A percentile compares a stretch with the other conserved stretches of the same genome.
Evolutionary conservation across 2,329 filamentous ascomycete genomes (phyloP).

Genomic region (Hypoxylon sp.): DNA sequence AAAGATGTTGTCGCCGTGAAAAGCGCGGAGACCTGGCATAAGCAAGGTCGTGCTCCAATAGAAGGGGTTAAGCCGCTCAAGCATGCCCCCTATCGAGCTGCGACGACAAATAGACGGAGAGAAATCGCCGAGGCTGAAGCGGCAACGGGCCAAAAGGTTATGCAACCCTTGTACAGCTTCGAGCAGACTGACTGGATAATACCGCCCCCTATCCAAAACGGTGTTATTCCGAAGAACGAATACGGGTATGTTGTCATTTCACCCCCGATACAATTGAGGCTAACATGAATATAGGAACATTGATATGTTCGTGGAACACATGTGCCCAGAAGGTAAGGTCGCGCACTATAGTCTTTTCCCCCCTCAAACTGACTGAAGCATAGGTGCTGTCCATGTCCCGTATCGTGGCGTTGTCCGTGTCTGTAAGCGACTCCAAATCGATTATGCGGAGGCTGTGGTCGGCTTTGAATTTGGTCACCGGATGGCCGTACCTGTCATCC

Average conservation of each 20-base stretch:
- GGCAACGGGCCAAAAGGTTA: slow-evolving; percentile 83
- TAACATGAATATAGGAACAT: slow-evolving; percentile 73
- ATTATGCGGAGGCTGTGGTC: slow-evolving; percentile 94
- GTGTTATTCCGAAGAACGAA: slow-evolving; percentile 91
- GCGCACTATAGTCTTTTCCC: neutral
- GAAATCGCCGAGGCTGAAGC: slow-evolving; percentile 90
- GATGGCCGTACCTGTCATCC: slow-evolving; percentile 92
- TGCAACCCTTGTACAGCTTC: slow-evolving; percentile 86
- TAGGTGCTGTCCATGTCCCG: slow-evolving; percentile 86
- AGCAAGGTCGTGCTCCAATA: slow-evolving; percentile 86
- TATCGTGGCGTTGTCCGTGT: slow-evolving; percentile 82
- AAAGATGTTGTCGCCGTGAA: slow-evolving; percentile 88
- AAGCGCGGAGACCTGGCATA: slow-evolving; percentile 97
- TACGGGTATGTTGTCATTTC: slow-evolving; percentile 71
- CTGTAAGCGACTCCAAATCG: slow-evolving; percentile 86
- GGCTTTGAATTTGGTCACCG: slow-evolving; percentile 97
- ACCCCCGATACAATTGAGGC: neutral
- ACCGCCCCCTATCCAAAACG: slow-evolving; percentile 85
- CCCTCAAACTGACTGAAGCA: slow-evolving; percentile 25
- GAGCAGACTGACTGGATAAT: slow-evolving; percentile 97
- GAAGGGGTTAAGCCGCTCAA: slow-evolving; percentile 83
- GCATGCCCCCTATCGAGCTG: slow-evolving; percentile 88
- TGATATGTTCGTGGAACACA: slow-evolving; percentile 92
- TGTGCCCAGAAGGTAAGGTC: slow-evolving; percentile 77
- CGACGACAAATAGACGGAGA: slow-evolving; percentile 87